phyloP scores from a whole-genome alignment of 2,329 filamentous ascomycete genomes.

The Sporothrix sp. region DNA sequence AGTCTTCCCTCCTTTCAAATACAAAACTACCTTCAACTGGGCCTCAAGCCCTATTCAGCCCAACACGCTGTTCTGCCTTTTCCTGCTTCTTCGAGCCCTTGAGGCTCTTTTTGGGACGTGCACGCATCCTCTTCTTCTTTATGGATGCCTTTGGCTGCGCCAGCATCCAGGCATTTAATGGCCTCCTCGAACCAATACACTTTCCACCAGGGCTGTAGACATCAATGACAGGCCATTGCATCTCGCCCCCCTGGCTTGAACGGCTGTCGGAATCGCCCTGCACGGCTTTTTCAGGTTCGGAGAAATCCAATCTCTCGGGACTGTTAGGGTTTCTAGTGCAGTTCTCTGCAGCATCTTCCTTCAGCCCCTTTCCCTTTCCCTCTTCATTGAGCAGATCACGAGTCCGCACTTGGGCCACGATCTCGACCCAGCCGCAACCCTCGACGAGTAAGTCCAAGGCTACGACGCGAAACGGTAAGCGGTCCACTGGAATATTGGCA shows the following conservation, averaged over 20 bases:
- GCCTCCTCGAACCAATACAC: conserved; percentile 56
- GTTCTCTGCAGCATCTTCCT: conserved; percentile 16
- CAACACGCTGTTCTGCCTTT: conserved; percentile 11
- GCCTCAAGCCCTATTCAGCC: no score
- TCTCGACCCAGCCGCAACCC: conserved; percentile 86
- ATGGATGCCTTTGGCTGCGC: conserved; percentile 38
- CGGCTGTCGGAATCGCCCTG: neutral
- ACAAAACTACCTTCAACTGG: no score
- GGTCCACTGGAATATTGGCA: conserved; percentile 52
- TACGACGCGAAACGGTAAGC: conserved; percentile 69
- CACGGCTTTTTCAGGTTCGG: conserved; percentile 13
- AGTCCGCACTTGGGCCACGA: conserved; percentile 69
- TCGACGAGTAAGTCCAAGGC: conserved; percentile 81
- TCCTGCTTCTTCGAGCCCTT: conserved; percentile 20
- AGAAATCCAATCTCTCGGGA: conserved; percentile 25
- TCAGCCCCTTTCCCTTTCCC: no score
- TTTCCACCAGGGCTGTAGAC: conserved; percentile 79
- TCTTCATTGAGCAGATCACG: conserved; percentile 32
- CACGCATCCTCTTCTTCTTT: conserved; percentile 21
- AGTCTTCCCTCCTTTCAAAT: no score
- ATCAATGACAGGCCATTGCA: conserved; percentile 61
- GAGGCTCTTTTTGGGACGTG: conserved; percentile 18
- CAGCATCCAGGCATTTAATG: conserved; percentile 63
- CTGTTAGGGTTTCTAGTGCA: conserved; percentile 13
- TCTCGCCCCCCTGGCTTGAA: neutral